A percentile compares a stretch with the other conserved stretches of the same genome.
These are phyloP conservation scores for Coniochaeta prunicola DNA, from an alignment of 2,329 filamentous ascomycete species.

Conservation along the genomic window DNA sequence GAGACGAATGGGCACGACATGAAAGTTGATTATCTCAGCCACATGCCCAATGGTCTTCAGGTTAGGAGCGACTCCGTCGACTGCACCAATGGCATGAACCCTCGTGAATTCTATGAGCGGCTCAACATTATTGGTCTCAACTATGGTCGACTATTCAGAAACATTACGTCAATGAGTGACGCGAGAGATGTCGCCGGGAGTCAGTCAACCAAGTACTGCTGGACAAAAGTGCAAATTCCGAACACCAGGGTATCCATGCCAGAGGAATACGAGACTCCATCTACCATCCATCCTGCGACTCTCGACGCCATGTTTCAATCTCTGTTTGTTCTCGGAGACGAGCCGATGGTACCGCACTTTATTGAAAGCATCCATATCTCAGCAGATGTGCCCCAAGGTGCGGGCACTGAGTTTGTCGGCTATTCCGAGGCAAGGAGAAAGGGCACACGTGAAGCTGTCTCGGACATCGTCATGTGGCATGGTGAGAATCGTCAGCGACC, in stretches of 20 bases:
- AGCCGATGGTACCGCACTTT: slow-evolving; percentile 41
- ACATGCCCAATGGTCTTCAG: slow-evolving; percentile 10
- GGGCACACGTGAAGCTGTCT: slow-evolving; percentile 25
- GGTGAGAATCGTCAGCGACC: slow-evolving; percentile 18
- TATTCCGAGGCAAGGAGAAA: slow-evolving; percentile 17
- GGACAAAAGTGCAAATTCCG: slow-evolving; percentile 32
- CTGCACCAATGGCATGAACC: slow-evolving; percentile 20
- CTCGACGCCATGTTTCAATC: slow-evolving; percentile 50
- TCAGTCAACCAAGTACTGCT: slow-evolving; percentile 1
- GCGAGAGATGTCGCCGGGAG: not conserved
- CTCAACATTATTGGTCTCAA: slow-evolving; percentile 44
- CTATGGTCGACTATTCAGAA: slow-evolving; percentile 43
- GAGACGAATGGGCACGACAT: not conserved
- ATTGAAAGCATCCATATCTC: slow-evolving; percentile 40
- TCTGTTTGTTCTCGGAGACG: slow-evolving; percentile 35
- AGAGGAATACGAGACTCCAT: slow-evolving; percentile 41
- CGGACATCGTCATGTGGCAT: slow-evolving; percentile 36
- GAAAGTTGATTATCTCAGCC: not conserved
- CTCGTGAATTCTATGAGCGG: slow-evolving; percentile 38
- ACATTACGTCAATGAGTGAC: slow-evolving; percentile 29
- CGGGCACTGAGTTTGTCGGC: slow-evolving; percentile 29
- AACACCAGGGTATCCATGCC: slow-evolving; percentile 48
- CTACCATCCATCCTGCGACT: slow-evolving; percentile 51
- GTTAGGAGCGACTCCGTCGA: slow-evolving; percentile 12
- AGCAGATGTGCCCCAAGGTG: slow-evolving; percentile 21